A percentile compares a stretch with the other conserved stretches of the same genome.
Evolutionary conservation across 176 grass and related monocot species (phyloP).

Genomic region (Oryza brachyantha): DNA sequence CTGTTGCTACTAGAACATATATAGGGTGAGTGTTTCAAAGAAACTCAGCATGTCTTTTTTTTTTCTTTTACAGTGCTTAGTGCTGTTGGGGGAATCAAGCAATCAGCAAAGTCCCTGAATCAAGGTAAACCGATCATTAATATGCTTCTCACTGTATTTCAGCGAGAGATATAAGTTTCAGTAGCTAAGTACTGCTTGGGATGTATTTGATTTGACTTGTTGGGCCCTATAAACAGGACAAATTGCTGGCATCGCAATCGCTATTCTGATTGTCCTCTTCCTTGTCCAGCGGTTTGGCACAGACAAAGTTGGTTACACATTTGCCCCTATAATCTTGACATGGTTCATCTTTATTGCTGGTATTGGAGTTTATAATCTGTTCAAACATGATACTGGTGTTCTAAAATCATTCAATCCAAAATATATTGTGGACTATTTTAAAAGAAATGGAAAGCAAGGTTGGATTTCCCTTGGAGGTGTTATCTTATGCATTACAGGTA

Average conservation of each 20-base stretch:
- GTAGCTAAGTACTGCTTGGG: neutral
- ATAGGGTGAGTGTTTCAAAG: neutral
- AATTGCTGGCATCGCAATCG: conserved; percentile 58
- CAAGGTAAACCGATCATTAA: conserved; percentile 46
- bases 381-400: conserved; percentile 50
- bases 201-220: conserved; percentile 10
- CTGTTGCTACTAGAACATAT: conserved; percentile 16
- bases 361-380: conserved; percentile 63
- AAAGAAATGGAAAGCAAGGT: conserved; percentile 60
- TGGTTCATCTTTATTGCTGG: conserved; percentile 69
- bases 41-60: neutral
- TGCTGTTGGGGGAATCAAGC: conserved; percentile 55
- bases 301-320: conserved; percentile 72
- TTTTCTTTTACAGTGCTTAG: conserved; percentile 58
- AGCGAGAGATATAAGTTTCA: conserved; percentile 2
- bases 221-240: conserved; percentile 34
- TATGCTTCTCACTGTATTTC: neutral
- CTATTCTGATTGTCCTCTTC: conserved; percentile 64
- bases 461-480: conserved; percentile 82
- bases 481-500: conserved; percentile 78
- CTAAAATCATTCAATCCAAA: conserved; percentile 65
- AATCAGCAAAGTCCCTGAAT: conserved; percentile 44
- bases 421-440: conserved; percentile 72
- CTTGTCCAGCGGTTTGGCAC: conserved; percentile 60
- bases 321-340: conserved; percentile 59